A percentile compares a stretch with the other conserved stretches of the same genome.
These are phyloP conservation scores for Nematocida ironsii DNA, from an alignment of 371 early-diverging fungal genomes.

Conservation along the genomic window DNA sequence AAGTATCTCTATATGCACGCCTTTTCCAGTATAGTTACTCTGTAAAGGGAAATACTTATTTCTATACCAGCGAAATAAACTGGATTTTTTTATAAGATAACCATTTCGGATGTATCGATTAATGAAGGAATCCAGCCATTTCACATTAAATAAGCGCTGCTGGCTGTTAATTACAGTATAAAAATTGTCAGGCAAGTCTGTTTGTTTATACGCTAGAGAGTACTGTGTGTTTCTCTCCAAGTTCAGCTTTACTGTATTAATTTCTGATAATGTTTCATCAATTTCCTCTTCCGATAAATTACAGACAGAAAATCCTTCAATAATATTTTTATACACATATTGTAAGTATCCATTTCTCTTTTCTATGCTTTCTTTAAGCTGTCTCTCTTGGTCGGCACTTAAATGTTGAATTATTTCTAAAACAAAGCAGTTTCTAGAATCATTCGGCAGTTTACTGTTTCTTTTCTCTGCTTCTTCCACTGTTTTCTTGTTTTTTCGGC, in stretches of 20 bases:
- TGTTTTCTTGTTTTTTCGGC: neutral
- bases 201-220: constrained; percentile 20
- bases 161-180: constrained; percentile 14
- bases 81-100: constrained; percentile 29
- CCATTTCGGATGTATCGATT: constrained; percentile 39
- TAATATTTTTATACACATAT: constrained; percentile 1
- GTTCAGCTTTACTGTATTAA: neutral
- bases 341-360: neutral
- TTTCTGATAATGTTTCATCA: neutral
- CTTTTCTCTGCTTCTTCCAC: neutral
- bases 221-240: constrained; percentile 29
- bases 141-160: neutral
- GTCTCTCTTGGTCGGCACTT: neutral
- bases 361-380: neutral
- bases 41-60: constrained; percentile 1
- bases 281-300: neutral
- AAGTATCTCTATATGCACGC: constrained; percentile 56
- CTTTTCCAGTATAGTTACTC: constrained; percentile 62
- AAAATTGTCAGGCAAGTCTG: constrained; percentile 33
- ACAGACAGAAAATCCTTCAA: neutral
- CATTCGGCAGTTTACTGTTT: neutral
- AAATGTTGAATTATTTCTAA: neutral
- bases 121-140: constrained; percentile 9
- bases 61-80: constrained; percentile 50
- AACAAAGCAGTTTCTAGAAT: neutral